Evolutionary conservation across 345 rosid genomes (phyloP).

Genomic region (Eucalyptus camaldulensis): DNA sequence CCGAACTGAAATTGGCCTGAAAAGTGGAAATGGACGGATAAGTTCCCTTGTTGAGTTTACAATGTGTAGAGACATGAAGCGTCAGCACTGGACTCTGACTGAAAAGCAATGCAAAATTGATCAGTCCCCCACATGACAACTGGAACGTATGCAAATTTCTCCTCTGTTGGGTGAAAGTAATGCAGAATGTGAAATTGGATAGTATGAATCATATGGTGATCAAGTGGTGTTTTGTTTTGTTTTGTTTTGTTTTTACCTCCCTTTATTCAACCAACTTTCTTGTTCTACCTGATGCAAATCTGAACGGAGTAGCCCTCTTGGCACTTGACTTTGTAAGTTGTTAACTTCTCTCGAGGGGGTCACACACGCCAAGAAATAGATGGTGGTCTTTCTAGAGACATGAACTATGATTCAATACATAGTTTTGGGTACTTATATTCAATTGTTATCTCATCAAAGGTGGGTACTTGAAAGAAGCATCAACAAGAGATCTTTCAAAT

Average conservation of each 20-base stretch:
- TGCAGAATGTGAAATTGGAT: background rate
- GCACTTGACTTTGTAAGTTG: background rate
- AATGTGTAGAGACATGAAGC: background rate
- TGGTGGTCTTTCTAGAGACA: background rate
- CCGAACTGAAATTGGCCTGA: background rate
- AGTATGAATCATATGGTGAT: background rate
- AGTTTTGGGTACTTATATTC: background rate
- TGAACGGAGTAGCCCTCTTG: background rate
- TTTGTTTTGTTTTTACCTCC: background rate
- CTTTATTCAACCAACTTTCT: background rate
- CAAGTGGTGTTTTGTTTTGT: background rate
- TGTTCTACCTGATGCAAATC: background rate
- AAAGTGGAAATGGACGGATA: background rate
- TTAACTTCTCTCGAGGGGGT: background rate
- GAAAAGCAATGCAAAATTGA: background rate
- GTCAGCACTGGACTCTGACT: background rate
- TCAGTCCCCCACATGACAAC: background rate
- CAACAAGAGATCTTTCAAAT: background rate
- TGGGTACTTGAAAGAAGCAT: background rate
- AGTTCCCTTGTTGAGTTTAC: background rate
- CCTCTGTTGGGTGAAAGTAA: background rate
- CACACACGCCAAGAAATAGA: background rate
- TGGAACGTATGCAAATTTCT: background rate
- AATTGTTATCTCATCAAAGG: background rate
- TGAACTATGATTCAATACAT: background rate